These are phyloP conservation scores for Penicillium flavigenum DNA, from an alignment of 495 filamentous ascomycete species.

Conservation along the genomic window DNA sequence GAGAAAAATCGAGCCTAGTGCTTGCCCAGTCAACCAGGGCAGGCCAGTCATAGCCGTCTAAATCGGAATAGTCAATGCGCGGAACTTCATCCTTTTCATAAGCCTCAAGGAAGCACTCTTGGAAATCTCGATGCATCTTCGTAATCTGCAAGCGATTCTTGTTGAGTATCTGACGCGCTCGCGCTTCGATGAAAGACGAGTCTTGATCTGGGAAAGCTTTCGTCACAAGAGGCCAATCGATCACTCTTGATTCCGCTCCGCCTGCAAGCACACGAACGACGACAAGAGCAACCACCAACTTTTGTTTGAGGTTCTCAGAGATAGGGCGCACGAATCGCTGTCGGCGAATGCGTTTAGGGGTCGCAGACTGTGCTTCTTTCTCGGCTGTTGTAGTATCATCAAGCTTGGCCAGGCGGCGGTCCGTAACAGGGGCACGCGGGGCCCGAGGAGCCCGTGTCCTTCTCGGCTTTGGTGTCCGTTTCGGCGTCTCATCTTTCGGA, in stretches of 20 bases:
- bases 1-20: constrained; percentile 47
- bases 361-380: constrained; percentile 7
- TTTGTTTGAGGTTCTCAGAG: constrained; percentile 29
- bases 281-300: constrained; percentile 66
- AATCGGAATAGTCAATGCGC: constrained; percentile 66
- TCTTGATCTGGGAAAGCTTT: constrained; percentile 64
- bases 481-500: not conserved
- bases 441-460: not conserved
- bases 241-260: constrained; percentile 58
- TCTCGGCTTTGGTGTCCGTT: not conserved
- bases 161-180: constrained; percentile 58
- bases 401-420: constrained; percentile 33
- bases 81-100: constrained; percentile 70
- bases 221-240: constrained; percentile 74
- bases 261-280: constrained; percentile 72
- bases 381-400: constrained; percentile 23
- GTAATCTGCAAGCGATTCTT: constrained; percentile 62
- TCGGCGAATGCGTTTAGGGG: constrained; percentile 26
- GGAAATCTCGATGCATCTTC: constrained; percentile 73
- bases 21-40: constrained; percentile 71
- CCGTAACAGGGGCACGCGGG: not conserved
- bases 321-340: constrained; percentile 24
- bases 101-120: constrained; percentile 69
- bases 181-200: constrained; percentile 55
- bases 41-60: constrained; percentile 75